phyloP scores from a whole-genome alignment of 495 filamentous ascomycete species.

The Aspergillus cavernicola region DNA sequence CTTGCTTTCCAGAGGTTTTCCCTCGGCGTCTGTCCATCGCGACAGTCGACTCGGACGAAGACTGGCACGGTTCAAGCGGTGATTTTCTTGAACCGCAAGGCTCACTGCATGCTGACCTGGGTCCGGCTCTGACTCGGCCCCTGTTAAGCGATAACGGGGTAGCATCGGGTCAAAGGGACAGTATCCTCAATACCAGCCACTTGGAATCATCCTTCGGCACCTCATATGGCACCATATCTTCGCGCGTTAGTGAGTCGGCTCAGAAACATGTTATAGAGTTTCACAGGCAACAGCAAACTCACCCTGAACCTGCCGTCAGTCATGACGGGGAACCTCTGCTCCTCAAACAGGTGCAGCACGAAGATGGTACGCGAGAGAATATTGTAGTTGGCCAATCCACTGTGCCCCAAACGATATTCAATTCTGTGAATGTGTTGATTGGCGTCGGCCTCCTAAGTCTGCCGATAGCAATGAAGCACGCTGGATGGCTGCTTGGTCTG shows the following conservation, averaged over 20 bases:
- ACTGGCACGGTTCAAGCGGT: slow-evolving; percentile 31
- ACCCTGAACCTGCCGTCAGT: slow-evolving; percentile 43
- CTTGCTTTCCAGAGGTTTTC: slow-evolving; percentile 80
- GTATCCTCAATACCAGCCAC: slow-evolving; percentile 19
- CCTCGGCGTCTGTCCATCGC: slow-evolving; percentile 71
- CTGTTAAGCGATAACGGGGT: slow-evolving; percentile 25
- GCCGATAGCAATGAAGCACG: slow-evolving; percentile 84
- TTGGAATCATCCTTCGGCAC: slow-evolving; percentile 61
- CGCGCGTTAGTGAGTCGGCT: slow-evolving; percentile 62
- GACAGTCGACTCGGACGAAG: slow-evolving; percentile 49
- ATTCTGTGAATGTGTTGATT: slow-evolving; percentile 92
- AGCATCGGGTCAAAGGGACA: slow-evolving; percentile 15
- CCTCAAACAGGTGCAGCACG: slow-evolving; percentile 77
- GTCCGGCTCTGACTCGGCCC: slow-evolving; percentile 27
- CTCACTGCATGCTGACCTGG: slow-evolving; percentile 25
- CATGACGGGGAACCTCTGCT: slow-evolving; percentile 74
- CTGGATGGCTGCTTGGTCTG: slow-evolving; percentile 86
- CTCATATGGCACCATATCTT: slow-evolving; percentile 72
- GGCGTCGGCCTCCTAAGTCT: slow-evolving; percentile 87
- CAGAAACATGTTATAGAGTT: slow-evolving; percentile 68
- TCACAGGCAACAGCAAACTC: slow-evolving; percentile 65
- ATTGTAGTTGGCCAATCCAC: slow-evolving; percentile 89
- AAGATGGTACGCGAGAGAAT: slow-evolving; percentile 79
- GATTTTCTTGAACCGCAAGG: slow-evolving; percentile 25
- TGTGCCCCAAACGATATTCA: slow-evolving; percentile 92